phyloP scores from a whole-genome alignment of 495 filamentous ascomycete genomes.

The Xylaria intraflava region DNA sequence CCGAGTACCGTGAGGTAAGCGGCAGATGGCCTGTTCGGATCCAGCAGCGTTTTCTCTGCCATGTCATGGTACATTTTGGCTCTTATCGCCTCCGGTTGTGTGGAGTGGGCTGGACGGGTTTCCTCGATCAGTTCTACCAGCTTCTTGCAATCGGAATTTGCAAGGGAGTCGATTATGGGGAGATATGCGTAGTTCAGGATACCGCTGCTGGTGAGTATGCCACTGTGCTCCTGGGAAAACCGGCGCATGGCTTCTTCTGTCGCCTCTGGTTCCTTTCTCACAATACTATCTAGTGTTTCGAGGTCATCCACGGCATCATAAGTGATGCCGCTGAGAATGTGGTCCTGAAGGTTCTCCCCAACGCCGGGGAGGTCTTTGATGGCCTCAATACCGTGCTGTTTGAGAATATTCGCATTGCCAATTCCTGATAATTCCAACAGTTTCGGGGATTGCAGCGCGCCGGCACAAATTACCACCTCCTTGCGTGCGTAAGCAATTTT shows the following conservation, averaged over 20 bases:
- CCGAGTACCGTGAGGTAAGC: slow-evolving; percentile 3
- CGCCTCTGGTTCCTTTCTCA: slow-evolving; percentile 1
- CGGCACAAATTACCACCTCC: slow-evolving; percentile 52
- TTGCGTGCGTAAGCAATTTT: slow-evolving; percentile 30
- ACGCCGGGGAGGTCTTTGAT: slow-evolving; percentile 46
- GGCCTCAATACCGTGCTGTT: slow-evolving; percentile 35
- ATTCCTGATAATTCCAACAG: slow-evolving; percentile 51
- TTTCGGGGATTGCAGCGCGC: slow-evolving; percentile 51
- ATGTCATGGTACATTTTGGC: not conserved
- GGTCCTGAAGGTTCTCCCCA: slow-evolving; percentile 53
- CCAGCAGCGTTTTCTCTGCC: slow-evolving; percentile 8
- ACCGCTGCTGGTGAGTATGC: slow-evolving; percentile 6
- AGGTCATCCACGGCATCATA: slow-evolving; percentile 8
- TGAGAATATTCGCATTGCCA: slow-evolving; percentile 39
- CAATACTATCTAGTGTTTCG: slow-evolving; percentile 11
- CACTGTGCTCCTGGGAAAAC: slow-evolving; percentile 1
- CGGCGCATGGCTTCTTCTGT: slow-evolving; percentile 4
- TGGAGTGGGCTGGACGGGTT: not conserved
- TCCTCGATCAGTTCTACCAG: not conserved
- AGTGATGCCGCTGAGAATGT: slow-evolving; percentile 27
- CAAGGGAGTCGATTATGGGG: not conserved
- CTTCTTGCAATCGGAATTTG: not conserved
- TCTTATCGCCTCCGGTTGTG: not conserved
- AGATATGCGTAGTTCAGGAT: slow-evolving; percentile 11
- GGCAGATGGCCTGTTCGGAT: slow-evolving; percentile 2